Evolutionary conservation across 495 filamentous ascomycete genomes (phyloP).

Genomic region (Aspergillus saccharolyticus): DNA sequence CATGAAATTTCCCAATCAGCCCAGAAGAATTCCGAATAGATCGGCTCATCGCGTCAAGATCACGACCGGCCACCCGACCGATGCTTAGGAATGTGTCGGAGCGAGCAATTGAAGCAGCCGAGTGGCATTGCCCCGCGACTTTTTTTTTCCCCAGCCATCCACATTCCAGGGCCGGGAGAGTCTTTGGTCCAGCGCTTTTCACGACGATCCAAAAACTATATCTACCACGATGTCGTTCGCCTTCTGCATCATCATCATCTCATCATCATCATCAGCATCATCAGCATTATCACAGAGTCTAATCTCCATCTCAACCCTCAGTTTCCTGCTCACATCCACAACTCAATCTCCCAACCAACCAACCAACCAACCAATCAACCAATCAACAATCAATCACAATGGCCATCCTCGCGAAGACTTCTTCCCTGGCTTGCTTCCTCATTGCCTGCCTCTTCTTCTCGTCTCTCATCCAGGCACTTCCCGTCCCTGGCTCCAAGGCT

Average conservation of each 20-base stretch:
- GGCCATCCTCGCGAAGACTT: slow-evolving; percentile 2
- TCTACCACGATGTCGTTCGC: slow-evolving; percentile 2
- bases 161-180: slow-evolving; percentile 14
- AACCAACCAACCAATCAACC: background rate
- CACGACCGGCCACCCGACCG: background rate
- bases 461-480: background rate
- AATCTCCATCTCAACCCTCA: background rate
- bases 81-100: background rate
- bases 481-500: background rate
- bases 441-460: slow-evolving; percentile 9
- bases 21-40: background rate
- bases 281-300: background rate
- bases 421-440: slow-evolving; percentile 4
- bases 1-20: background rate
- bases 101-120: background rate
- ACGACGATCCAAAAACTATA: slow-evolving; percentile 2
- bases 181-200: background rate
- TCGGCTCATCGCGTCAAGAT: background rate
- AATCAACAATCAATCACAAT: slow-evolving; percentile 1
- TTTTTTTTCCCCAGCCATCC: background rate
- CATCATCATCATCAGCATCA: background rate
- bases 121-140: background rate
- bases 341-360: background rate
- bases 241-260: too few relatives aligned
- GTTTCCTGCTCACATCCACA: background rate